phyloP scores from a whole-genome alignment of 2,329 filamentous ascomycete genomes.

The Fusarium robinianum region DNA sequence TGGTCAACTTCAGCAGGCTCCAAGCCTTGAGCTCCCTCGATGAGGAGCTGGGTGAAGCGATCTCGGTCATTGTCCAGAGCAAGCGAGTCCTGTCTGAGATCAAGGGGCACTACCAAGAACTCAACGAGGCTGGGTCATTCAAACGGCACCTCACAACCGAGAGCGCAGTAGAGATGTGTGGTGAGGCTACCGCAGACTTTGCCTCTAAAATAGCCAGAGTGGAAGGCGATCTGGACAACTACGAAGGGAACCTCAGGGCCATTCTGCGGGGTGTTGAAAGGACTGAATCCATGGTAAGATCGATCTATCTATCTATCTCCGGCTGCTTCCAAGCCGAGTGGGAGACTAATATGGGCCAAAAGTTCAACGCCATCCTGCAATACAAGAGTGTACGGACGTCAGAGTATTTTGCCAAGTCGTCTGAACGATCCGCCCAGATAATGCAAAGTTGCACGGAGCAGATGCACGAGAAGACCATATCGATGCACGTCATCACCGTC shows the following conservation, averaged over 20 bases:
- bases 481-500: slow-evolving; percentile 22
- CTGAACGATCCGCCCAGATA: slow-evolving; percentile 3
- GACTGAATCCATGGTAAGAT: slow-evolving; percentile 4
- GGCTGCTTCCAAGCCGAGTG: too few species aligned
- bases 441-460: slow-evolving; percentile 10
- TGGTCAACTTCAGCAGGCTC: background rate
- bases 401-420: slow-evolving; percentile 7
- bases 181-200: background rate
- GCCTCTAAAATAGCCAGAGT: background rate
- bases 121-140: background rate
- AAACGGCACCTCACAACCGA: background rate
- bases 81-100: slow-evolving; percentile 2
- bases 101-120: background rate
- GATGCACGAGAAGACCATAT: slow-evolving; percentile 16
- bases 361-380: slow-evolving; percentile 12
- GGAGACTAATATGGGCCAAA: background rate
- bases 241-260: slow-evolving; percentile 1
- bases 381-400: slow-evolving; percentile 4
- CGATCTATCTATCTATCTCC: too few species aligned
- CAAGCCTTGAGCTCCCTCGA: background rate
- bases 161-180: background rate
- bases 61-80: slow-evolving; percentile 2
- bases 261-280: slow-evolving; percentile 3
- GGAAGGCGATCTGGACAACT: slow-evolving; percentile 9
- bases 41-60: background rate